Conservation (phyloP, 2,329 filamentous ascomycete species). For the Pseudocercospora vitis region DNA sequence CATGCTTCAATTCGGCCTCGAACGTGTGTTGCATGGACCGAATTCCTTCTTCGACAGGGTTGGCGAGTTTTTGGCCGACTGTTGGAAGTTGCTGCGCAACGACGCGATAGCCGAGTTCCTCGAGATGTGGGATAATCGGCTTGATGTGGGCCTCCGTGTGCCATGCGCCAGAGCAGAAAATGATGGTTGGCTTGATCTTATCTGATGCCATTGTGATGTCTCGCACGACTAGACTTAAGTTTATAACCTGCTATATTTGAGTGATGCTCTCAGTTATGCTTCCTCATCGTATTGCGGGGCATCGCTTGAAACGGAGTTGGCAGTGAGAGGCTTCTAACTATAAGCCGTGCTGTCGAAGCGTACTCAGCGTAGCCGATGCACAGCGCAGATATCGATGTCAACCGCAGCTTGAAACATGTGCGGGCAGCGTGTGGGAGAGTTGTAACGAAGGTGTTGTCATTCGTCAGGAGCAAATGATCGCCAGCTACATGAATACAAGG, state of each 20-base stretch:
- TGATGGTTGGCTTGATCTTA: constrained; percentile 3
- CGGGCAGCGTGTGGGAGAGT: neutral
- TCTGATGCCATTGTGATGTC: neutral
- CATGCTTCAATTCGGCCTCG: neutral
- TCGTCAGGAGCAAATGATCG: too few species aligned
- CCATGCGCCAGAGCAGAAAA: constrained; percentile 18
- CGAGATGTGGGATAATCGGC: constrained; percentile 13
- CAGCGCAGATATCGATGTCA: neutral
- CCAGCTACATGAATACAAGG: neutral
- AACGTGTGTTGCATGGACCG: neutral
- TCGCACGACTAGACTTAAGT: too few species aligned
- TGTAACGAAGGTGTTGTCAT: neutral
- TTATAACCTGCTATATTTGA: too few species aligned
- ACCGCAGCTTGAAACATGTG: neutral
- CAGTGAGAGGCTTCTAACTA: too few species aligned
- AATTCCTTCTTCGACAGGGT: constrained; percentile 6
- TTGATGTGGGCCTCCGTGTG: constrained; percentile 13
- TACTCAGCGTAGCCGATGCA: too few species aligned
- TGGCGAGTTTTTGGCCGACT: constrained; percentile 4
- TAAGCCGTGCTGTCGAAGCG: too few species aligned
- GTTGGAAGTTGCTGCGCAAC: constrained; percentile 11
- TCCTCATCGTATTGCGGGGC: too few species aligned
- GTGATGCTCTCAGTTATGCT: too few species aligned
- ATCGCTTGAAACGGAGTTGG: too few species aligned
- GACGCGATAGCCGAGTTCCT: constrained; percentile 13